Evolutionary conservation across 768 basidiomycete genomes (phyloP).

Genomic region (Agaricus subrufescens): DNA sequence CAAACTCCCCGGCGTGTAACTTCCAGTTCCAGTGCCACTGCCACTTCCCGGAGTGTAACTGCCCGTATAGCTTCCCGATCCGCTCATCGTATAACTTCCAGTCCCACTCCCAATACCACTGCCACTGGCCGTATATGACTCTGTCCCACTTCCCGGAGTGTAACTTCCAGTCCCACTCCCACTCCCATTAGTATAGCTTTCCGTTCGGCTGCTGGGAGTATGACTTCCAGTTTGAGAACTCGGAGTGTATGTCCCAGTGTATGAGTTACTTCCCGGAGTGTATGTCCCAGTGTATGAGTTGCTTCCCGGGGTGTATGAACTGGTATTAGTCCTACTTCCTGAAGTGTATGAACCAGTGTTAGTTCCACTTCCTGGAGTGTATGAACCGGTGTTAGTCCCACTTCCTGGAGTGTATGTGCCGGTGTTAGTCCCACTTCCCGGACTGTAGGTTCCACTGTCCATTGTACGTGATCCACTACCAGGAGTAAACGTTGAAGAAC

Average conservation of each 20-base stretch:
- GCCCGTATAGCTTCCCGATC: neutral
- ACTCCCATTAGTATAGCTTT: constrained; percentile 22
- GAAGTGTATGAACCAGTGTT: constrained; percentile 21
- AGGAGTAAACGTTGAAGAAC: constrained; percentile 10
- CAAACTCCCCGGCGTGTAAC: constrained; percentile 3
- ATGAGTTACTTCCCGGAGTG: constrained; percentile 17
- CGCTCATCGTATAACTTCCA: constrained; percentile 11
- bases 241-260: constrained; percentile 20
- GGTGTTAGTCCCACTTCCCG: constrained; percentile 24
- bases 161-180: constrained; percentile 11
- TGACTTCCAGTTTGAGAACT: constrained; percentile 14
- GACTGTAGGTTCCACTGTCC: constrained; percentile 22
- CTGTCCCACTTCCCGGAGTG: constrained; percentile 11
- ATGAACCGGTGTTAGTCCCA: constrained; percentile 18
- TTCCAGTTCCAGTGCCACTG: constrained; percentile 7
- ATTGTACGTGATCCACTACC: constrained; percentile 19
- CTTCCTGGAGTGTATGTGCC: constrained; percentile 18
- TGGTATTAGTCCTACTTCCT: constrained; percentile 15
- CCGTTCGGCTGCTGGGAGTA: constrained; percentile 14
- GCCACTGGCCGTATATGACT: constrained; percentile 9
- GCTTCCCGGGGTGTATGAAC: constrained; percentile 24
- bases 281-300: constrained; percentile 22
- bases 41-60: constrained; percentile 8
- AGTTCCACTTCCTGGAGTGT: constrained; percentile 24
- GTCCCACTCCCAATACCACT: constrained; percentile 16